Evolutionary conservation across 2,329 filamentous ascomycete species (phyloP), one percentile per base, ranked within the genome.

Genomic region (Trichophyton rubrum): DNA sequence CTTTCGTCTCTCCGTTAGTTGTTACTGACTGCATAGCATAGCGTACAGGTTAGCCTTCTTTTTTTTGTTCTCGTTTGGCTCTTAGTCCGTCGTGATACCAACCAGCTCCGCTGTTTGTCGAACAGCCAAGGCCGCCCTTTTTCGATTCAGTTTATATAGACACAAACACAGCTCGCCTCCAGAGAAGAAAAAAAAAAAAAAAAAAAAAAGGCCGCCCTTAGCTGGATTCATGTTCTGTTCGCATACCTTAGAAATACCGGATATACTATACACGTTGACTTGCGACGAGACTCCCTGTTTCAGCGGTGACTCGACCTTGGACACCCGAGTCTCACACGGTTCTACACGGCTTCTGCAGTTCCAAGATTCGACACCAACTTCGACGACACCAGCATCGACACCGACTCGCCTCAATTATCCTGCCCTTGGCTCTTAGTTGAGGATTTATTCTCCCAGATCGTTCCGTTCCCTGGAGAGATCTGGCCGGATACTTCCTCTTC

Each of bases 401-500:
- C 22, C 33, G 9, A 11, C 11, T 11, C 22, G 11, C 22, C 40
- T 43, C 40, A 43, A 43, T 43, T 43, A 43, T n/a, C 40, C 40
- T 43, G 40, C 40, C 40, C n/a, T n/a, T 43, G 40, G 49, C 22
- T 24, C 27, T 30, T 30, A 53, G 27, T 53, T 30, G 49, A 53
- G 49, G 49, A 53, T 41, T 59, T 45, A 57, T 56, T 58, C 41
- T 33, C 58, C 53, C 53, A 60, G 57, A 20, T 47, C 58, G 45
- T 62, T 59, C 43, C 56, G 57, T 57, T 27, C 38, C 33, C 33
- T 38, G 58, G 56, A 60, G 53, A 60, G 60, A 47, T 60, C 60
- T 58, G 62, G 51, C 59, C 58, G 40, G 63, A 62, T 59, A 53
- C 43, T 64, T 57, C 61, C 63, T 64, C 55, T 60, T 58, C 41